Conservation (phyloP, 169 alveolate species). For the Plasmodium knowlesi region DNA sequence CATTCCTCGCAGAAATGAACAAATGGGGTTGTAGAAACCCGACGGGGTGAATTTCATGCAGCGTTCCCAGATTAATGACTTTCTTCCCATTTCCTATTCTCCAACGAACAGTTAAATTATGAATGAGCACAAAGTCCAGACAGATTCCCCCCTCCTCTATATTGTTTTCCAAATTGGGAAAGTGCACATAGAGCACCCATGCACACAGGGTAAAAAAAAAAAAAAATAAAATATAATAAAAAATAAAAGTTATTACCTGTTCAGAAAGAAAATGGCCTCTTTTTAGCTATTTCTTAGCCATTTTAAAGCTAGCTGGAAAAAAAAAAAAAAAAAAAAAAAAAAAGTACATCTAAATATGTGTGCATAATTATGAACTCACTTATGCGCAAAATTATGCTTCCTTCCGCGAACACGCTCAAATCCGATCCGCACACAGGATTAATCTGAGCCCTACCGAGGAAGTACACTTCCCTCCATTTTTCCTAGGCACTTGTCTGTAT, state of each 20-base stretch:
- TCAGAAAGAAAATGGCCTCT: background rate
- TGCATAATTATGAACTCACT: background rate
- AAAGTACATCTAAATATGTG: slow-evolving; percentile 11
- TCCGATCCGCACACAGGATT: background rate
- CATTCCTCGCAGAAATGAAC: background rate
- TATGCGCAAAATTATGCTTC: background rate
- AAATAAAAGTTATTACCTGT: background rate
- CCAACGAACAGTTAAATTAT: background rate
- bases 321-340: slow-evolving; percentile 52
- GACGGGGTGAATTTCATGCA: background rate
- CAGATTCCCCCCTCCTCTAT: background rate
- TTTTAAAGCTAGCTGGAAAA: slow-evolving; percentile 3
- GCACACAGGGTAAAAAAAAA: slow-evolving; percentile 23
- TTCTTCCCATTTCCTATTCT: background rate
- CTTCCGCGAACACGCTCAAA: background rate
- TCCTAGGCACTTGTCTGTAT: background rate
- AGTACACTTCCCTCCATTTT: background rate
- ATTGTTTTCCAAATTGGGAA: background rate
- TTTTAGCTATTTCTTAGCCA: background rate
- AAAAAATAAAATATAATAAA: background rate
- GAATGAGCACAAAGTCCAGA: background rate
- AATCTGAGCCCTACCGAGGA: background rate
- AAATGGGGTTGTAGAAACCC: background rate
- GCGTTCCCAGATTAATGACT: background rate
- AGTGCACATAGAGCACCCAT: slow-evolving; percentile 20